Percentiles rank a stretch among this genome's conserved stretches.
These are phyloP conservation scores for Penicillium sp. DNA, from an alignment of 2,329 filamentous ascomycete genomes.

Conservation along the genomic window DNA sequence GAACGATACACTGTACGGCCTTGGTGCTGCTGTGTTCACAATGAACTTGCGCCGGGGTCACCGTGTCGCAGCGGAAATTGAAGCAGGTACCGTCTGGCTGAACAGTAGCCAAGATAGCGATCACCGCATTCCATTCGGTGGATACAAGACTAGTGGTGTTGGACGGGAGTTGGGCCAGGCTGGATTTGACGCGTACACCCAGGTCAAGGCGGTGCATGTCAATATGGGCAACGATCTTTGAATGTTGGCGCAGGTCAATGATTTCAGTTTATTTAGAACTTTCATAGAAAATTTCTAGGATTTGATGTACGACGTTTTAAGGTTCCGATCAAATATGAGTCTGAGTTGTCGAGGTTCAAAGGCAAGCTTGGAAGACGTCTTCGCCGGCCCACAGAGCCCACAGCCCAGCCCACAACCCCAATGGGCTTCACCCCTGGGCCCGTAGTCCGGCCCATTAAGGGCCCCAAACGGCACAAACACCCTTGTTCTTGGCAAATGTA, in stretches of 20 bases:
- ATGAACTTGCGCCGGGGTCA: conserved; percentile 34
- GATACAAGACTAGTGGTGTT: conserved; percentile 57
- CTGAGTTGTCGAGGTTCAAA: no score
- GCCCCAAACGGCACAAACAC: no score
- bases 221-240: background rate
- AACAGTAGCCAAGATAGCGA: conserved; percentile 12
- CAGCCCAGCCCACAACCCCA: no score
- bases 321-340: no score
- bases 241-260: background rate
- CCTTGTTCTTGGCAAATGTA: no score
- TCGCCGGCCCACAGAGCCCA: no score
- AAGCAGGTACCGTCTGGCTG: conserved; percentile 42
- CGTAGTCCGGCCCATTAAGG: no score
- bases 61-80: conserved; percentile 34
- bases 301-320: no score
- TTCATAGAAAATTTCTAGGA: no score
- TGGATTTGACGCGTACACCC: conserved; percentile 50
- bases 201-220: conserved; percentile 25
- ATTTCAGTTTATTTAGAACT: background rate
- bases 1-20: conserved; percentile 40
- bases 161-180: conserved; percentile 56
- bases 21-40: conserved; percentile 39
- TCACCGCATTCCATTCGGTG: conserved; percentile 33
- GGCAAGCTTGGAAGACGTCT: no score
- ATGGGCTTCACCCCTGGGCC: no score